Percentiles rank a stretch among this genome's conserved stretches.
phyloP scores from a whole-genome alignment of 768 basidiomycete species.

The Lentinula aciculospora region DNA sequence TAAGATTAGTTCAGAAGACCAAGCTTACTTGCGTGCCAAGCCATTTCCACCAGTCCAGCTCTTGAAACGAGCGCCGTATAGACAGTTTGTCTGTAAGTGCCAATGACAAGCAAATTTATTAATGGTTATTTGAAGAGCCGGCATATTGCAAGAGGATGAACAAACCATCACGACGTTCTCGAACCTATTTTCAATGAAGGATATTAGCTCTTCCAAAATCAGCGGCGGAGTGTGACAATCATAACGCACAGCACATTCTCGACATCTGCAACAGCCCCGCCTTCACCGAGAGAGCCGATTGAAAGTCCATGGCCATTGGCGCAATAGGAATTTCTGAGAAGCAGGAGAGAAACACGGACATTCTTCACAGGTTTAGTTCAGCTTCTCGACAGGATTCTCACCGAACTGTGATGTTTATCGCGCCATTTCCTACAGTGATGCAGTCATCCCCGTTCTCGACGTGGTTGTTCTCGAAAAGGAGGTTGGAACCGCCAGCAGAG shows the following conservation, averaged over 20 bases:
- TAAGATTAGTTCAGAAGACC: not conserved
- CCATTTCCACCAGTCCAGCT: slow-evolving; percentile 65
- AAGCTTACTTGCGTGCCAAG: slow-evolving; percentile 43
- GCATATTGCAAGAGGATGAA: not conserved
- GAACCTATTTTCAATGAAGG: slow-evolving; percentile 22
- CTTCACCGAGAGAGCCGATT: slow-evolving; percentile 41
- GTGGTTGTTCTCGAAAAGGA: slow-evolving; percentile 54
- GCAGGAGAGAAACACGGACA: not conserved
- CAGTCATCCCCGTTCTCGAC: slow-evolving; percentile 62
- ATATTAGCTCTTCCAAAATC: not conserved
- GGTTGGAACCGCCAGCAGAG: slow-evolving; percentile 49
- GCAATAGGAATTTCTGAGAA: slow-evolving; percentile 41
- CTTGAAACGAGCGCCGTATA: slow-evolving; percentile 63
- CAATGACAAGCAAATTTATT: not conserved
- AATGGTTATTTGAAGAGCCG: not conserved
- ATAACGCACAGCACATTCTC: slow-evolving; percentile 45
- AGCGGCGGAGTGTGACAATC: too few relatives aligned
- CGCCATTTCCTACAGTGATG: slow-evolving; percentile 50
- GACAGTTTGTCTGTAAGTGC: slow-evolving; percentile 39
- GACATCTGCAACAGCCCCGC: slow-evolving; percentile 46
- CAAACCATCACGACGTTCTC: slow-evolving; percentile 41
- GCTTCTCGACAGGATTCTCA: slow-evolving; percentile 8
- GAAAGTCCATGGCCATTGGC: slow-evolving; percentile 57
- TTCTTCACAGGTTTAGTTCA: not conserved
- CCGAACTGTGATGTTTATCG: slow-evolving; percentile 49